phyloP scores from a whole-genome alignment of 768 basidiomycete genomes.

The Favolaschia claudopus region DNA sequence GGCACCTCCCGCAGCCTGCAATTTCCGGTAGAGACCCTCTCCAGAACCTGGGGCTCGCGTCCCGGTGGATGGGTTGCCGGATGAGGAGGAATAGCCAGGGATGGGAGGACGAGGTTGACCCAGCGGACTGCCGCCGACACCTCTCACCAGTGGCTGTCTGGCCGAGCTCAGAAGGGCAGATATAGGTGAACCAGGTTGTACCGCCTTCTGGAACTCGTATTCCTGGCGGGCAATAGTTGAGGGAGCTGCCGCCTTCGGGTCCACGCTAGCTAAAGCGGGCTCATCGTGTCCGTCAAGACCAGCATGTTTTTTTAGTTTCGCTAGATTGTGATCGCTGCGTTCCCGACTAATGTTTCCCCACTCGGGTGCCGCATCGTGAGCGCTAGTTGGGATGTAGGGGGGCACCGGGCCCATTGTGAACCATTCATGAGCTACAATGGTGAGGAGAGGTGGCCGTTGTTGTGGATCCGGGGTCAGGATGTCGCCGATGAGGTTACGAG shows the following conservation, averaged over 20 bases:
- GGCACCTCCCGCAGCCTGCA: constrained; percentile 60
- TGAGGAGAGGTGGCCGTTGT: constrained; percentile 81
- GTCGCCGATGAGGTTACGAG: constrained; percentile 77
- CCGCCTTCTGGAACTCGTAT: constrained; percentile 95
- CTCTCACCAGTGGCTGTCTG: constrained; percentile 84
- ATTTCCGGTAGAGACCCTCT: constrained; percentile 38
- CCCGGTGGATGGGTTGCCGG: constrained; percentile 16
- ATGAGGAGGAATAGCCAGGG: constrained; percentile 14
- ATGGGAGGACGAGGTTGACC: constrained; percentile 25
- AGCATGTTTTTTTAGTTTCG: constrained; percentile 66
- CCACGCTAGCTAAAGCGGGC: constrained; percentile 40
- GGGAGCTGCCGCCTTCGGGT: constrained; percentile 44
- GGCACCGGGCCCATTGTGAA: constrained; percentile 87
- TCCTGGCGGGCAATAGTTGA: constrained; percentile 85
- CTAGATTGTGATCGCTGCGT: constrained; percentile 74
- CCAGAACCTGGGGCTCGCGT: constrained; percentile 26
- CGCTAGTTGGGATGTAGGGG: constrained; percentile 78
- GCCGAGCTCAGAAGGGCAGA: constrained; percentile 90
- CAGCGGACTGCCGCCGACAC: constrained; percentile 43
- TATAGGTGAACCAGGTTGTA: constrained; percentile 94
- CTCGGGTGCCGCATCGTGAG: constrained; percentile 78
- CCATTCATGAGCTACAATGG: constrained; percentile 86
- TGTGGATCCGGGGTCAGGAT: constrained; percentile 89
- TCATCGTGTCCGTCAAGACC: constrained; percentile 70
- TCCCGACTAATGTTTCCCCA: constrained; percentile 71